Conservation (phyloP, 306 rosid species). For the Senna siamea region DNA sequence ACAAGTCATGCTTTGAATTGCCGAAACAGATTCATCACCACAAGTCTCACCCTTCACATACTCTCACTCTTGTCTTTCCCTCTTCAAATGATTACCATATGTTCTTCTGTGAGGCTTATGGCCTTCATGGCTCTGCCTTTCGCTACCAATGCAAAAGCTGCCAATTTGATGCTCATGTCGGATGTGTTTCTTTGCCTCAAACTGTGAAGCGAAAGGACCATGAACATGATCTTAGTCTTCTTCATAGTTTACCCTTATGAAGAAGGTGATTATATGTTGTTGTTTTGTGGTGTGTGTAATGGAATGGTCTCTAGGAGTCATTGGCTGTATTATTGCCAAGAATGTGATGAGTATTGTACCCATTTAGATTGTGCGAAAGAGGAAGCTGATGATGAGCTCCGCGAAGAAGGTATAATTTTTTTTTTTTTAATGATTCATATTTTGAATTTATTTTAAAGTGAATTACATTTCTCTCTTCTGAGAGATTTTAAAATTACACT, state of each 20-base stretch:
- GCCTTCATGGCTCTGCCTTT: neutral
- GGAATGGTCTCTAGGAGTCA: neutral
- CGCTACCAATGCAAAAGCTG: neutral
- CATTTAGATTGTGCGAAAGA: neutral
- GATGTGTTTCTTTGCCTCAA: neutral
- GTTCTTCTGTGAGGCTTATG: too few relatives aligned
- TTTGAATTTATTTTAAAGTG: too few relatives aligned
- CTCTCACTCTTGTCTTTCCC: too few relatives aligned
- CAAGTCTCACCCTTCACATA: too few relatives aligned
- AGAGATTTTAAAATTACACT: too few relatives aligned
- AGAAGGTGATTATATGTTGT: neutral
- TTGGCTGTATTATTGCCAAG: neutral
- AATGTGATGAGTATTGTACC: neutral
- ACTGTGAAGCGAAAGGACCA: neutral
- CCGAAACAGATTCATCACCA: too few relatives aligned
- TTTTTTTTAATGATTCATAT: too few relatives aligned
- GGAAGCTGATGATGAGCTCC: neutral
- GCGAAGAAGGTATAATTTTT: neutral
- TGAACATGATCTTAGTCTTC: neutral
- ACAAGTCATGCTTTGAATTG: too few relatives aligned
- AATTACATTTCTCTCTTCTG: too few relatives aligned
- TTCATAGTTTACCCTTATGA: neutral
- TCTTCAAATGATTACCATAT: too few relatives aligned
- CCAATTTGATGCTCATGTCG: neutral
- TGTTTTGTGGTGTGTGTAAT: neutral